A percentile compares a stretch with the other conserved stretches of the same genome.
Evolutionary conservation across 352 stramenopile species (phyloP).

Genomic region (Globisporangium carolinianum): DNA sequence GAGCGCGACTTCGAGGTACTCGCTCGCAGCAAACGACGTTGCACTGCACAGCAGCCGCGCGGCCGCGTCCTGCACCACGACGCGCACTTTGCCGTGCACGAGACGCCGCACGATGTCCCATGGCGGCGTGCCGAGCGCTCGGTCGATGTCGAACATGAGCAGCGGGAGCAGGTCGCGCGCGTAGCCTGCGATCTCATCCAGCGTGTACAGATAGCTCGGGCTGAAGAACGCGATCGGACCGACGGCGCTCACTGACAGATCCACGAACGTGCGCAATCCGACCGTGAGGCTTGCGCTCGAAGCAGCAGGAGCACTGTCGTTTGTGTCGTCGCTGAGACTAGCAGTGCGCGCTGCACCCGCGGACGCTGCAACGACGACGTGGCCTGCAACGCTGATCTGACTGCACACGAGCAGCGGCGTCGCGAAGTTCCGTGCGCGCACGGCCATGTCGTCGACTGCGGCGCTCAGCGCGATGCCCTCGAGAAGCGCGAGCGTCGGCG

Average conservation of each 20-base stretch:
- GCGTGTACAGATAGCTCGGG: slow-evolving; percentile 41
- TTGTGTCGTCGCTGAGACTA: background rate
- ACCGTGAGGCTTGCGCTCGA: slow-evolving; percentile 14
- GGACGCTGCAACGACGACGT: slow-evolving; percentile 26
- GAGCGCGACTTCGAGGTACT: slow-evolving; percentile 46
- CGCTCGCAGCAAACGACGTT: slow-evolving; percentile 42
- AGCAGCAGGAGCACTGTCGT: slow-evolving; percentile 4
- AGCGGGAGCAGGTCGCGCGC: slow-evolving; percentile 24
- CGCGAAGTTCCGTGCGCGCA: slow-evolving; percentile 42
- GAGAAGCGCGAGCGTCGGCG: slow-evolving; percentile 24
- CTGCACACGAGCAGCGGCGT: slow-evolving; percentile 39
- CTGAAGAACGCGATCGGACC: slow-evolving; percentile 41
- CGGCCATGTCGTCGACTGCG: slow-evolving; percentile 18
- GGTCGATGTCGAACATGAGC: slow-evolving; percentile 46
- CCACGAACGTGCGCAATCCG: slow-evolving; percentile 27
- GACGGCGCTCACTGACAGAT: slow-evolving; percentile 29
- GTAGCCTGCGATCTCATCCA: slow-evolving; percentile 39
- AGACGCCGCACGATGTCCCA: slow-evolving; percentile 58
- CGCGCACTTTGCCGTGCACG: slow-evolving; percentile 42
- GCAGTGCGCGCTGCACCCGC: slow-evolving; percentile 4
- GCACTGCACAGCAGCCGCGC: slow-evolving; percentile 36
- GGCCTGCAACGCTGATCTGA: slow-evolving; percentile 22
- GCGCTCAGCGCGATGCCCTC: slow-evolving; percentile 24
- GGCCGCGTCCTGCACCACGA: slow-evolving; percentile 29
- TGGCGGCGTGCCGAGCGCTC: slow-evolving; percentile 17